Evolutionary conservation across 1,284 basidiomycete species (phyloP).

Genomic region (Cutaneotrichosporon dermatis): DNA sequence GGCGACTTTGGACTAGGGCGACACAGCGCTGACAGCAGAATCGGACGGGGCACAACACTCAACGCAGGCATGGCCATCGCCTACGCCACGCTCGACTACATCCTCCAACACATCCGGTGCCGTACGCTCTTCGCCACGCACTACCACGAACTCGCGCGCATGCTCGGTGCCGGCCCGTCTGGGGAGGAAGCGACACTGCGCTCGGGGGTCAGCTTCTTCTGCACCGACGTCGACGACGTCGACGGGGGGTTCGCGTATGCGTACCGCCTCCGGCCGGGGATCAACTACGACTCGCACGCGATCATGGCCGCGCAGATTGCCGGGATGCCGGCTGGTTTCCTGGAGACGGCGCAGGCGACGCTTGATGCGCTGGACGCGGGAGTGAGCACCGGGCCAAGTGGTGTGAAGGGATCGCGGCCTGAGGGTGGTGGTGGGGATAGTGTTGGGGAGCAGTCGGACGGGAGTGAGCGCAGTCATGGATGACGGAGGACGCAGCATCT

Average conservation of each 20-base stretch:
- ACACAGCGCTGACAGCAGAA: conserved; percentile 24
- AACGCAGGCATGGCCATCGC: conserved; percentile 89
- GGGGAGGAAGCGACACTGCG: conserved; percentile 33
- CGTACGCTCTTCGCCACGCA: conserved; percentile 92
- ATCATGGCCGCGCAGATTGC: conserved; percentile 81
- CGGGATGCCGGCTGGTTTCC: conserved; percentile 63
- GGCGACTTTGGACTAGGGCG: too few relatives aligned
- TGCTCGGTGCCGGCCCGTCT: conserved; percentile 56
- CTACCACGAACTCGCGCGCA: conserved; percentile 86
- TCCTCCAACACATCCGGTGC: conserved; percentile 67
- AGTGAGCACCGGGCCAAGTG: too few relatives aligned
- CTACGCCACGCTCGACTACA: conserved; percentile 80
- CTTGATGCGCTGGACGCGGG: neutral
- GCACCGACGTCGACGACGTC: conserved; percentile 73
- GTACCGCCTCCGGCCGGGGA: conserved; percentile 71
- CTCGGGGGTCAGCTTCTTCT: conserved; percentile 69
- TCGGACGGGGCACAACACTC: conserved; percentile 90
- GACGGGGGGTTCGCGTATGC: conserved; percentile 71
- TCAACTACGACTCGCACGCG: conserved; percentile 89
- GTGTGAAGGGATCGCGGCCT: too few relatives aligned
- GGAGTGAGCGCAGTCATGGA: too few relatives aligned
- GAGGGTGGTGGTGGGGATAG: too few relatives aligned
- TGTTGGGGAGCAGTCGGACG: too few relatives aligned
- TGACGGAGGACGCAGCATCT: too few relatives aligned
- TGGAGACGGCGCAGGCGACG: conserved; percentile 24